Evolutionary conservation across 164 flowering plant species (phyloP).

Genomic region (Magnolia kwangsiensis): DNA sequence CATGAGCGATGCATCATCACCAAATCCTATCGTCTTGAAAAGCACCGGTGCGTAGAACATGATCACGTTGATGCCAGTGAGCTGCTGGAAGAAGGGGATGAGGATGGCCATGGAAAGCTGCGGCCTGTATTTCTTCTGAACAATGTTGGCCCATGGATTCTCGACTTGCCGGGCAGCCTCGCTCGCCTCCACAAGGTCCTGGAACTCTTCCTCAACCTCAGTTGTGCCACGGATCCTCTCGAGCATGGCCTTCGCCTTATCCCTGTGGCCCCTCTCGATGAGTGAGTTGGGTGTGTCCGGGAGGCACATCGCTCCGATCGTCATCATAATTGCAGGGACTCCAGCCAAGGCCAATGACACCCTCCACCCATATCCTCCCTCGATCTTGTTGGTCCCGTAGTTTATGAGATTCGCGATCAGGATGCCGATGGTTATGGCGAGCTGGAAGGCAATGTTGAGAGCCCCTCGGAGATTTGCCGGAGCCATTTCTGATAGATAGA

Average conservation of each 20-base stretch:
- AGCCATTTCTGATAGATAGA: slow-evolving; percentile 22
- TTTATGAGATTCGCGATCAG: slow-evolving; percentile 19
- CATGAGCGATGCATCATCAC: slow-evolving; percentile 21
- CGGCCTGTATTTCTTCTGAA: slow-evolving; percentile 21
- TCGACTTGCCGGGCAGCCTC: slow-evolving; percentile 11
- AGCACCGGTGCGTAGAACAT: slow-evolving; percentile 29
- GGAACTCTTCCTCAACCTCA: slow-evolving; percentile 20
- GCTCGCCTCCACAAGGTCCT: slow-evolving; percentile 22
- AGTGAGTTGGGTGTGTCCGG: slow-evolving; percentile 29
- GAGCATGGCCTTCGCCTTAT: slow-evolving; percentile 15
- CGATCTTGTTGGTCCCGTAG: slow-evolving; percentile 18
- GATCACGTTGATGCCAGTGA: slow-evolving; percentile 28
- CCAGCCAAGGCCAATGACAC: slow-evolving; percentile 14
- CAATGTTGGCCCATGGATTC: slow-evolving; percentile 24
- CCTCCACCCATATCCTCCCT: slow-evolving; percentile 20
- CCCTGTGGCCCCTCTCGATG: slow-evolving; percentile 17
- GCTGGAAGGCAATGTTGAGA: slow-evolving; percentile 21
- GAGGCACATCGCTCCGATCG: slow-evolving; percentile 16
- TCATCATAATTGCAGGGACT: slow-evolving; percentile 22
- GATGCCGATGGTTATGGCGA: slow-evolving; percentile 19
- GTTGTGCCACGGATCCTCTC: slow-evolving; percentile 18
- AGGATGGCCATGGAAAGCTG: slow-evolving; percentile 18
- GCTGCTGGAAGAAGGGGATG: slow-evolving; percentile 24
- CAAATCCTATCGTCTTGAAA: slow-evolving; percentile 26
- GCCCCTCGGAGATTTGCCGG: slow-evolving; percentile 19